Evolutionary conservation across 129 eudicot species (phyloP).

Genomic region (Ambrosia trifida): DNA sequence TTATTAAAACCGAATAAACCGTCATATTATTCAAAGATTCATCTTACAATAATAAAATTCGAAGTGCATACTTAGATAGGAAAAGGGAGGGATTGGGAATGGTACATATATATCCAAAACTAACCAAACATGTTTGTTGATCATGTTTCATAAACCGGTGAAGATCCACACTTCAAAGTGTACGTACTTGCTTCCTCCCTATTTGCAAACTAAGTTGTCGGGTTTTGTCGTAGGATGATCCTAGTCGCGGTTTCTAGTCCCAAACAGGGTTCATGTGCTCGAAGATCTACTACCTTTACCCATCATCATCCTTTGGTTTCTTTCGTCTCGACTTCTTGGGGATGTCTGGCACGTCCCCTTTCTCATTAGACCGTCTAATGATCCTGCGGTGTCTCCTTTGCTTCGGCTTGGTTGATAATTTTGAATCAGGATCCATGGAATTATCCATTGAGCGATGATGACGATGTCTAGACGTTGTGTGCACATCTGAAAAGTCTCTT

Average conservation of each 20-base stretch:
- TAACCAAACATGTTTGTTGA: conserved; percentile 6
- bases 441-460: conserved; percentile 33
- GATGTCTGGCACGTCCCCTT: conserved; percentile 28
- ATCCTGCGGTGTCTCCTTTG: conserved; percentile 25
- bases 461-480: conserved; percentile 31
- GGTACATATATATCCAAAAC: conserved; percentile 2
- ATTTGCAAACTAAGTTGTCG: conserved; percentile 16
- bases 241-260: conserved; percentile 11
- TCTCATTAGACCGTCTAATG: conserved; percentile 22
- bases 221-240: conserved; percentile 26
- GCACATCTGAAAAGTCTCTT: conserved; percentile 24
- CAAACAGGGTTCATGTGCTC: conserved; percentile 4
- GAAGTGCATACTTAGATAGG: conserved; percentile 13
- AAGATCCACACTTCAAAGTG: conserved; percentile 11
- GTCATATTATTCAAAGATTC: conserved; percentile 18
- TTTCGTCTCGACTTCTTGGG: conserved; percentile 30
- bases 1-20: conserved; percentile 17
- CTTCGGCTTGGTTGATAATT: conserved; percentile 17
- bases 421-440: conserved; percentile 24
- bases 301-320: conserved; percentile 36
- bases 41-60: conserved; percentile 13
- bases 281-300: conserved; percentile 25
- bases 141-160: conserved; percentile 13
- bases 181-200: not conserved
- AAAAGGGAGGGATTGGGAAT: not conserved